Base-by-base conservation (phyloP, 108 stramenopile species). In the Pseudonitzschia delicatissima region DNA sequence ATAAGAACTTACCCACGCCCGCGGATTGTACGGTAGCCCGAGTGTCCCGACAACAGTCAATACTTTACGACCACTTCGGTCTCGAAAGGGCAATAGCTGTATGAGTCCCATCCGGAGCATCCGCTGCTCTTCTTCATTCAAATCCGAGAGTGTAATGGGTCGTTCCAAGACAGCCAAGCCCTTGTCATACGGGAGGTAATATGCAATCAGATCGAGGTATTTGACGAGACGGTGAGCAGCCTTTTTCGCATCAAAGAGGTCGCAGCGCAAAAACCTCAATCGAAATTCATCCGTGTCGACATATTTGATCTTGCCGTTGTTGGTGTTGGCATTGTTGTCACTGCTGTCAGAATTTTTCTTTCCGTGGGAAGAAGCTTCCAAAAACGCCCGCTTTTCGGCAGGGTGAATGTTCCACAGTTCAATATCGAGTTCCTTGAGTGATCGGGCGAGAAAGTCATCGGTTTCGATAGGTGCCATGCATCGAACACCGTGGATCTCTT, bases 121-220 rank as follows among this genome's bases (percentile, higher is more conserved):
- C n/a, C 5, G 11, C 13, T 31, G 11, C 17, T 57, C 55, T 26
- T 57, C 25, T 12, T 57, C 33, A 9, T 2, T 9, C 4, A 57
- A n/a, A 57, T 57, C 55, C 55, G 55, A 31, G 28, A 57, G 1
- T 5, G 5, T 13, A 3, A 57, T 4, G 5, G 55, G 55, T 7
- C 55, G 55, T 1, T 4, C 28, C 31, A 57, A 9, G 17, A 34
- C 31, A 1, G 57, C 75, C 28, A 60, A 45, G 0, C 75, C 71
- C 13, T 7, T 21, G 4, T 2, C n/a, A 23, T 8, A 21, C 21
- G 47, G 47, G 3, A 39, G 11, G 49, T 66, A 72, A 0, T 65
- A 42, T 33, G 66, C 71, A 37, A 75, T 71, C 60, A 45, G 45
- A n/a, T 80, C 79, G 34, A 76, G 76, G 28, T 64, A 59, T 47